Evolutionary conservation across 768 basidiomycete genomes (phyloP), one percentile per base, ranked within the genome.

Genomic region (Suillus subluteus): DNA sequence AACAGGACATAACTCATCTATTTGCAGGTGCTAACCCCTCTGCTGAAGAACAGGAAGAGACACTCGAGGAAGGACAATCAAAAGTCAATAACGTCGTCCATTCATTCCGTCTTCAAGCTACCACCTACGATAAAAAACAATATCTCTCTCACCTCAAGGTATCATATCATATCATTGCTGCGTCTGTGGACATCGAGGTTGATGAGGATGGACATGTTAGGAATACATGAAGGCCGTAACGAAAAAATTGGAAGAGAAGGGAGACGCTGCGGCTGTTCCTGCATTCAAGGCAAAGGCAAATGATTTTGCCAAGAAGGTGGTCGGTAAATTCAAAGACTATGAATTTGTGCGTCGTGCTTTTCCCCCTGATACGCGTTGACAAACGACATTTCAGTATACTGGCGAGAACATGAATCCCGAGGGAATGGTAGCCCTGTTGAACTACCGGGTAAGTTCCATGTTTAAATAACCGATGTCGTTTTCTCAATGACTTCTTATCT

Each of bases 151-250:
- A 95, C 76, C 87, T 99, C 76, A 99, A 97, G 86, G 94, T 50
- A 48, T 15, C 12, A 23, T 88, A 26, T 62, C 32, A 52, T 70
- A 32, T 32, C 32, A 5, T 3, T 0, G 26, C 16, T 30, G 16
- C 12, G n/a, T 18, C 15, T 8, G 21, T 3, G 63, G 35, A 26
- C 41, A 12, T 43, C 54, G 18, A 62, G 43, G 44, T 56, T 8
- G n/a, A 54, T 16, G 15, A 12, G 8, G 35, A 18, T 30, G 38
- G 41, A 23, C n/a, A 48, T 48, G 12, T 13, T 67, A 96, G 93
- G 88, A 81, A 16, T 99, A 99, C 84, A 97, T 99, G 96, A 99
- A 99, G 81, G 80, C 85, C 15, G 81, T 98, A 78, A 96, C 98
- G 82, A 75, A 72, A 3, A 74, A 91, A 59, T 84, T 99, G 55